A percentile compares a stretch with the other conserved stretches of the same genome.
Conservation (phyloP, 2,329 filamentous ascomycete species). For the Clonostachys solani region DNA sequence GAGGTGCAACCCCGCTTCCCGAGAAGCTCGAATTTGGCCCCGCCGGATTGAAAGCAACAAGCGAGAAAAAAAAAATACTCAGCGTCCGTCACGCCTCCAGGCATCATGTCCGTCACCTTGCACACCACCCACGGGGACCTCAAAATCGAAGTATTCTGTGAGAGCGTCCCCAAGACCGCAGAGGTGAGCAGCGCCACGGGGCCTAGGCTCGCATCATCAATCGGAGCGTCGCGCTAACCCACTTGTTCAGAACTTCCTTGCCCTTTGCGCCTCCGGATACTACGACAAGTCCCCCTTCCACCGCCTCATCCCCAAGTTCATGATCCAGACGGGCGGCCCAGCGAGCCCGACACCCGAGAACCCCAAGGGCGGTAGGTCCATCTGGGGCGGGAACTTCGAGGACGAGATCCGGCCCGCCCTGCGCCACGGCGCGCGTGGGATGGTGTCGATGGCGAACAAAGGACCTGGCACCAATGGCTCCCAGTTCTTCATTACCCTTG, state of each 20-base stretch:
- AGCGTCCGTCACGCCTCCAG: neutral
- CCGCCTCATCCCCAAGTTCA: constrained; percentile 76
- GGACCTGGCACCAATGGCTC: constrained; percentile 69
- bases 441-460: constrained; percentile 77
- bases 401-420: constrained; percentile 75
- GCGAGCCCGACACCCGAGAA: constrained; percentile 49
- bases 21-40: too few species aligned
- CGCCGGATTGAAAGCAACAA: neutral
- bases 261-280: constrained; percentile 75
- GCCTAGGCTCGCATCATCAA: neutral
- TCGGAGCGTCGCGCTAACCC: constrained; percentile 1
- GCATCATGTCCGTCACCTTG: constrained; percentile 62
- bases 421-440: constrained; percentile 63
- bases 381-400: constrained; percentile 71
- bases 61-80: neutral
- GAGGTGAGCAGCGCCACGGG: constrained; percentile 48
- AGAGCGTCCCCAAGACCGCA: constrained; percentile 87
- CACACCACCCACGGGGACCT: constrained; percentile 87
- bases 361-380: constrained; percentile 66
- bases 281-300: constrained; percentile 76
- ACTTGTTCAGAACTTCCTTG: constrained; percentile 70
- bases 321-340: constrained; percentile 71
- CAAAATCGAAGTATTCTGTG: constrained; percentile 95
- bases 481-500: constrained; percentile 80
- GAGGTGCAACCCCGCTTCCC: too few species aligned